These are phyloP conservation scores for Tubosaeta sp. DNA, from an alignment of 768 basidiomycete genomes.

Conservation along the genomic window DNA sequence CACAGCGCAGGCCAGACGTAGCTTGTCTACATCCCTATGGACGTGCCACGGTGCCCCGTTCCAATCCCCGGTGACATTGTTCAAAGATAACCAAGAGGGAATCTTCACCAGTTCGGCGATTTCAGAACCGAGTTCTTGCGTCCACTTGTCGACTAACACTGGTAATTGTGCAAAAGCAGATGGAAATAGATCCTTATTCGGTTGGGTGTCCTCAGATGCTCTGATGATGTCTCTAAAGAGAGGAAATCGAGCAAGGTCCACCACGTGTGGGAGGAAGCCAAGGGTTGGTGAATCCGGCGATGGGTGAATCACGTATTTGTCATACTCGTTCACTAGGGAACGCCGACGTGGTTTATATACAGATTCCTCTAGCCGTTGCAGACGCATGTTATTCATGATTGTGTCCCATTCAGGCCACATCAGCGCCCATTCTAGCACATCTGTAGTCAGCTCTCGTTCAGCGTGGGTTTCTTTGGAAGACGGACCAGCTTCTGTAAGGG, in stretches of 20 bases:
- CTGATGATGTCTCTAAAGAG: constrained; percentile 10
- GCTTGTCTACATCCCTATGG: not conserved
- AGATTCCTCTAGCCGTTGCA: constrained; percentile 1
- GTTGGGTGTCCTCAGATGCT: not conserved
- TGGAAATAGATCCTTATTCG: not conserved
- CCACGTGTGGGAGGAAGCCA: constrained; percentile 14
- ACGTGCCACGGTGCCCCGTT: not conserved
- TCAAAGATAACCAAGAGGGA: not conserved
- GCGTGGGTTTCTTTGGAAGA: not conserved
- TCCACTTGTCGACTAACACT: constrained; percentile 8
- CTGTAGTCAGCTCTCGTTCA: not conserved
- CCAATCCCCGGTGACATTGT: not conserved
- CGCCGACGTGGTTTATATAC: constrained; percentile 8
- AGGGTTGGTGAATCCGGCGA: not conserved
- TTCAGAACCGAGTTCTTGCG: constrained; percentile 3
- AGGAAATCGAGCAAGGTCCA: constrained; percentile 10
- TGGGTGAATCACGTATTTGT: constrained; percentile 6
- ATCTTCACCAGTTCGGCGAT: constrained; percentile 8
- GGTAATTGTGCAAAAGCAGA: constrained; percentile 13
- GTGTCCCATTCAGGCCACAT: constrained; percentile 1
- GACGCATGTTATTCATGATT: constrained; percentile 1
- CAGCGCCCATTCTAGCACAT: constrained; percentile 4
- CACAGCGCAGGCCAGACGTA: constrained; percentile 6
- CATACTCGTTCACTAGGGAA: constrained; percentile 5
- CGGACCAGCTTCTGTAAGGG: constrained; percentile 12